These are phyloP conservation scores for Mortierella sp. DNA, from an alignment of 371 early-diverging fungal genomes.

Conservation along the genomic window DNA sequence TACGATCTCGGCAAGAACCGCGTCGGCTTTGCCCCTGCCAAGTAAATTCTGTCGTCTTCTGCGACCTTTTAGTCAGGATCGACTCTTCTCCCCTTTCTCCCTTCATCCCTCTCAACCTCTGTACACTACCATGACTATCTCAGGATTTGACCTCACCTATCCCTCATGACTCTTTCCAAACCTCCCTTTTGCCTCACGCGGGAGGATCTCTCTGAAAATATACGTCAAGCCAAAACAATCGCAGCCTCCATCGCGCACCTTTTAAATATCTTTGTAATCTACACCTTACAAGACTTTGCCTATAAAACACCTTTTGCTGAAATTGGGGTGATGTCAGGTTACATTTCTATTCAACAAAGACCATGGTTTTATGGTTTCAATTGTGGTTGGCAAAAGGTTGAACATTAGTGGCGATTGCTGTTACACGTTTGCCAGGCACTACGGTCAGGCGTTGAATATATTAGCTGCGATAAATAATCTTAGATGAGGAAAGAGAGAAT, in stretches of 20 bases:
- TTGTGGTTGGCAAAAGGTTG: too few relatives aligned
- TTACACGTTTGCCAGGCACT: too few relatives aligned
- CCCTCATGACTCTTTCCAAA: slow-evolving; percentile 7
- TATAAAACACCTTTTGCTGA: background rate
- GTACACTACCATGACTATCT: slow-evolving; percentile 8
- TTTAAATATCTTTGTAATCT: background rate
- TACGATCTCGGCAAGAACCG: slow-evolving; percentile 89
- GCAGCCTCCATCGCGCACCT: background rate
- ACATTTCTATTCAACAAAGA: too few relatives aligned
- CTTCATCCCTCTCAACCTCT: background rate
- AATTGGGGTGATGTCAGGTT: too few relatives aligned
- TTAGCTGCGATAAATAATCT: background rate
- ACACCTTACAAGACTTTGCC: background rate
- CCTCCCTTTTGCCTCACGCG: background rate
- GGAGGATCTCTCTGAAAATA: background rate
- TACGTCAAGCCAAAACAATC: background rate
- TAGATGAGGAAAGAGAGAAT: background rate
- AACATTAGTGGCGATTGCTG: too few relatives aligned
- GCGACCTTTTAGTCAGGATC: background rate
- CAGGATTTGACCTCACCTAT: background rate
- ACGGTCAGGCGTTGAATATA: too few relatives aligned
- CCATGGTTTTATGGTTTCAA: too few relatives aligned
- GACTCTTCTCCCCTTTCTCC: background rate
- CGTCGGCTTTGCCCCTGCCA: slow-evolving; percentile 62
- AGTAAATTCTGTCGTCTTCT: slow-evolving; percentile 15